Evolutionary conservation across 257 asterid genomes (phyloP), one percentile per base, ranked within the genome.

Genomic region (Thymus quinquecostatus): DNA sequence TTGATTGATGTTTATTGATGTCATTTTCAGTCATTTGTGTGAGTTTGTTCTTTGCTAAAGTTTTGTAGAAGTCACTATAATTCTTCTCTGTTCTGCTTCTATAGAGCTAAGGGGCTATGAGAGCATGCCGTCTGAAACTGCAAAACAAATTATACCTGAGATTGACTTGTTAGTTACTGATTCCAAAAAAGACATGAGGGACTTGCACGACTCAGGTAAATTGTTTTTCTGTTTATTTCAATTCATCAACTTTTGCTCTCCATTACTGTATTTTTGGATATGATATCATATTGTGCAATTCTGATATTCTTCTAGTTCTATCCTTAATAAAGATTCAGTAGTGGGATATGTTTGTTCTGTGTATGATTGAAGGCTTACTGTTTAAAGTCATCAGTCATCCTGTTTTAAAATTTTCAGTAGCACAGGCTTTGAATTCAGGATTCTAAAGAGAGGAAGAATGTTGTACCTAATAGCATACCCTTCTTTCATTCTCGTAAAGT

Each of bases 121-220:
- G 79, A 80, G 78, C 80, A 86, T 88, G 96, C 75, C 83, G 33
- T 81, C 88, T 73, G 91, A 78, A 72, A 78, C 82, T 63, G 80
- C 80, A 53, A 89, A 80, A 80, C 85, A 86, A 67, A 73, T 72
- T 66, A 79, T 80, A 38, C 84, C 87, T 12, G 75, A 53, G 48
- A 80, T 79, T 75, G 83, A 85, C 75, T 82, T 86, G 34, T 79
- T 84, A n/a, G 78, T 80, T 76, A 69, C 87, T 30, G 86, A 78
- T 43, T 71, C 84, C 79, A 81, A 75, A 74, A 82, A 76, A 49
- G 86, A 79, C 73, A 78, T 63, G 69, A 64, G 78, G 63, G 75
- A 79, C 73, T 30, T 79, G 78, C 87, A 71, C 3, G 85, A 75
- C 79, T 78, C 88, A 81, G 98, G 98, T 88, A 78, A 69, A 11